Percentiles rank a stretch among this genome's conserved stretches.
Conservation (phyloP, 2,329 filamentous ascomycete genomes). For the Ophiostoma populinum region DNA sequence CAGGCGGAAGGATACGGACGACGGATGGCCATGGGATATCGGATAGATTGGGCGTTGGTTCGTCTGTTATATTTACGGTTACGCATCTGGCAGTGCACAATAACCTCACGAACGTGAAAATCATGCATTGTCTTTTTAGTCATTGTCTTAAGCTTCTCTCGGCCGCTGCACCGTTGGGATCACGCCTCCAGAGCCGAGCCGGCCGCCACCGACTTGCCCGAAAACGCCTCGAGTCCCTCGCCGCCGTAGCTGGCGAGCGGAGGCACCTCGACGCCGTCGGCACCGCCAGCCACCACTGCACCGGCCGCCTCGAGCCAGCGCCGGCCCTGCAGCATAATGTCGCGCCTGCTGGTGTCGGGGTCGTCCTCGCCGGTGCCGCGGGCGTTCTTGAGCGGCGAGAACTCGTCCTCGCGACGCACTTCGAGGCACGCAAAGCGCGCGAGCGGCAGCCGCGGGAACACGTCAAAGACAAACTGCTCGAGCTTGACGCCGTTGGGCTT, state of each 20-base stretch:
- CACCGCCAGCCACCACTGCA: constrained; percentile 39
- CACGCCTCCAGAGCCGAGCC: too few relatives aligned
- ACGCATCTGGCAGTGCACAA: too few relatives aligned
- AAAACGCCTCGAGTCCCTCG: constrained; percentile 41
- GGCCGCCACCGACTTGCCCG: constrained; percentile 33
- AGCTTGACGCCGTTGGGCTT: constrained; percentile 98
- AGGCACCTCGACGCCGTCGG: constrained; percentile 60
- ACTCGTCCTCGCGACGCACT: constrained; percentile 92
- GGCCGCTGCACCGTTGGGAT: too few relatives aligned
- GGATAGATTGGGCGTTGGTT: background rate
- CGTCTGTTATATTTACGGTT: too few relatives aligned
- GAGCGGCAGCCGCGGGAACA: constrained; percentile 77
- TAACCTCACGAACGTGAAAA: too few relatives aligned
- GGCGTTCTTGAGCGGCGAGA: constrained; percentile 89
- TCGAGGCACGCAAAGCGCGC: constrained; percentile 90
- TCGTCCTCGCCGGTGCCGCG: constrained; percentile 78
- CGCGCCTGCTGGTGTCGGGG: constrained; percentile 75
- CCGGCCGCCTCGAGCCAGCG: constrained; percentile 73
- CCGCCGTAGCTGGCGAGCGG: constrained; percentile 79
- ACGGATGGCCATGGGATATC: background rate
- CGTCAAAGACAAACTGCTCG: constrained; percentile 98
- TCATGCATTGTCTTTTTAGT: background rate
- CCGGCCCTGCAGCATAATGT: constrained; percentile 80
- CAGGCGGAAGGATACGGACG: background rate
- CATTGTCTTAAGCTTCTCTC: too few relatives aligned